A percentile compares a stretch with the other conserved stretches of the same genome.
Conservation (phyloP, 78 protist genomes). For the Dictyostelium intermedium region DNA sequence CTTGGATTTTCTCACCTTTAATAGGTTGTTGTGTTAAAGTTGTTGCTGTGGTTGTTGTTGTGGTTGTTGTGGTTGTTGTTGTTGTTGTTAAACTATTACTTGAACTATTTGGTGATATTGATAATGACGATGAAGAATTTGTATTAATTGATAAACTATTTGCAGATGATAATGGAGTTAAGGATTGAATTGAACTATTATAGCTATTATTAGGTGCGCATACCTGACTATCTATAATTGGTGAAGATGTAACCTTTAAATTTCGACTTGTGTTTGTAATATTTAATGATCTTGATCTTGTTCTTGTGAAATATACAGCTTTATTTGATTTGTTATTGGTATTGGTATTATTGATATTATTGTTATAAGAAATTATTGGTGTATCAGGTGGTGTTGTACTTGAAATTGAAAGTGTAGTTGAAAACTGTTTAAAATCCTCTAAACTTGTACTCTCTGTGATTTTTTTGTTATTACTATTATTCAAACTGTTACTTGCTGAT, state of each 20-base stretch:
- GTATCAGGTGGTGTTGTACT: background rate
- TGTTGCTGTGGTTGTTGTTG: background rate
- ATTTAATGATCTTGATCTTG: slow-evolving; percentile 56
- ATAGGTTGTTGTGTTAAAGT: background rate
- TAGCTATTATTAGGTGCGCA: background rate
- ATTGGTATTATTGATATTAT: background rate
- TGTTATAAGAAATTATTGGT: background rate
- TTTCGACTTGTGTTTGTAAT: background rate
- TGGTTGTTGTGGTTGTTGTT: background rate
- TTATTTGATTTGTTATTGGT: background rate
- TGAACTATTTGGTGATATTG: background rate
- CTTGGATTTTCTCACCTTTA: slow-evolving; percentile 53
- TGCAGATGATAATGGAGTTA: background rate
- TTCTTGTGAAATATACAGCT: background rate
- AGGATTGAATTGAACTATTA: background rate
- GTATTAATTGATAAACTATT: background rate
- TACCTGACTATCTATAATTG: background rate
- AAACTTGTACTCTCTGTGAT: background rate
- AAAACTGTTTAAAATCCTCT: background rate
- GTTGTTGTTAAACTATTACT: background rate
- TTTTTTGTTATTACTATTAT: background rate
- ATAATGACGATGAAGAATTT: background rate
- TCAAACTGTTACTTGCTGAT: background rate
- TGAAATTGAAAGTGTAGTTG: background rate
- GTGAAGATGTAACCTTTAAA: background rate